Conservation (phyloP, 352 stramenopile genomes). For the Globisporangium emineosum region DNA sequence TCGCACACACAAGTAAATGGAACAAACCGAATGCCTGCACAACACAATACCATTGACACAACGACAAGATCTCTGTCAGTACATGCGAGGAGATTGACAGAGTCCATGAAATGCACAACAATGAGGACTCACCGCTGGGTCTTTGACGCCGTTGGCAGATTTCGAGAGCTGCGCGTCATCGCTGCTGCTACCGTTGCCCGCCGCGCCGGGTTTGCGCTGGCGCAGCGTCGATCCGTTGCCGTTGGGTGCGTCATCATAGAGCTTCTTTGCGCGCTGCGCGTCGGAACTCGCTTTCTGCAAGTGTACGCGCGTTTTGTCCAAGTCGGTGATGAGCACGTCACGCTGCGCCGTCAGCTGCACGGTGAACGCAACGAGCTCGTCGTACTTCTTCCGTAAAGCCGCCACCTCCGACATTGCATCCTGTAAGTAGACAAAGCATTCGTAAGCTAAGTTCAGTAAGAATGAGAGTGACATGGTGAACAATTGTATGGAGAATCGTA, state of each 20-base stretch:
- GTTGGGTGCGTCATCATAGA: constrained; percentile 46
- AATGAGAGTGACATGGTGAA: background rate
- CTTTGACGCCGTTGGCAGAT: constrained; percentile 36
- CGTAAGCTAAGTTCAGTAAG: background rate
- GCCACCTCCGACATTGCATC: constrained; percentile 60
- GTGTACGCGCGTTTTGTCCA: constrained; percentile 74
- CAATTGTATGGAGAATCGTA: constrained; percentile 4
- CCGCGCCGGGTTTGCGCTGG: constrained; percentile 59
- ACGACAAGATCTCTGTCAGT: background rate
- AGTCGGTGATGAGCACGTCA: constrained; percentile 79
- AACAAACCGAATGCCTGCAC: constrained; percentile 76
- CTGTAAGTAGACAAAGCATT: constrained; percentile 14
- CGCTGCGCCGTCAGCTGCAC: constrained; percentile 85
- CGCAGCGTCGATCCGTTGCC: constrained; percentile 40
- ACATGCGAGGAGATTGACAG: background rate
- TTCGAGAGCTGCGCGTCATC: constrained; percentile 31
- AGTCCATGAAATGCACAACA: background rate
- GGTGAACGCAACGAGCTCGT: constrained; percentile 88
- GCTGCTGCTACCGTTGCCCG: constrained; percentile 13
- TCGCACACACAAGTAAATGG: constrained; percentile 80
- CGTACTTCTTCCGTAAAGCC: constrained; percentile 85
- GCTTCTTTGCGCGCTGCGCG: constrained; percentile 57
- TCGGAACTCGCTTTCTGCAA: constrained; percentile 71
- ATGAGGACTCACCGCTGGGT: constrained; percentile 44
- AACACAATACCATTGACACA: background rate